Conservation (phyloP, 2,329 filamentous ascomycete species). For the Juglanconis juglandina region DNA sequence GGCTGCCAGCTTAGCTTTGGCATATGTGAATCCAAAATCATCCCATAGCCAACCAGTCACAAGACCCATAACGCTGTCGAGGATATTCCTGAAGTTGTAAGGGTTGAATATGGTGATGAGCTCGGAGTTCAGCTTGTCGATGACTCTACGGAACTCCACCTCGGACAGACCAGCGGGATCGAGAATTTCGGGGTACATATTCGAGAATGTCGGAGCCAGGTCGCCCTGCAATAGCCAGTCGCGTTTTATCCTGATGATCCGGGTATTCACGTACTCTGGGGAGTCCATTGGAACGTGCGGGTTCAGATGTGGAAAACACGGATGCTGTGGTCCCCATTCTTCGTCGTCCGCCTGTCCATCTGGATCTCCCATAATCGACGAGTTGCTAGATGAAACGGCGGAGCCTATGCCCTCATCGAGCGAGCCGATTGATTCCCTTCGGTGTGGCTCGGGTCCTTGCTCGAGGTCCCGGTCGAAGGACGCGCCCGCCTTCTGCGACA, state of each 20-base stretch:
- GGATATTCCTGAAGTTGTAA: conserved; percentile 68
- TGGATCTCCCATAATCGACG: conserved; percentile 59
- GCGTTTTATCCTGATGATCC: conserved; percentile 84
- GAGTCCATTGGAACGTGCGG: conserved; percentile 81
- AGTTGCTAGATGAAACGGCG: conserved; percentile 53
- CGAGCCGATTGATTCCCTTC: conserved; percentile 46
- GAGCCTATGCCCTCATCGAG: conserved; percentile 51
- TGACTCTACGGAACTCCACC: conserved; percentile 77
- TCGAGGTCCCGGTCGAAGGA: conserved; percentile 52
- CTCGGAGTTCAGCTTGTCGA: conserved; percentile 78
- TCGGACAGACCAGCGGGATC: conserved; percentile 80
- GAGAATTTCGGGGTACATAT: conserved; percentile 92
- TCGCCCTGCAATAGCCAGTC: conserved; percentile 92
- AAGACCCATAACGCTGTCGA: conserved; percentile 76
- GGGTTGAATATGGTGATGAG: conserved; percentile 78
- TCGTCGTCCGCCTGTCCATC: conserved; percentile 66
- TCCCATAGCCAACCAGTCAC: conserved; percentile 95
- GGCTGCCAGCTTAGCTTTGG: conserved; percentile 66
- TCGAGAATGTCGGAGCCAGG: conserved; percentile 87
- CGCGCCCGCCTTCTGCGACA: conserved; percentile 27
- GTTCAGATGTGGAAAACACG: conserved; percentile 91
- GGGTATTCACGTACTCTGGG: conserved; percentile 70
- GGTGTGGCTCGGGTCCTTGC: conserved; percentile 46
- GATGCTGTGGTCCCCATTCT: conserved; percentile 89
- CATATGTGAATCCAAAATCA: conserved; percentile 72